Conservation (phyloP, 2,329 filamentous ascomycete species). For the Clonostachys sp. region DNA sequence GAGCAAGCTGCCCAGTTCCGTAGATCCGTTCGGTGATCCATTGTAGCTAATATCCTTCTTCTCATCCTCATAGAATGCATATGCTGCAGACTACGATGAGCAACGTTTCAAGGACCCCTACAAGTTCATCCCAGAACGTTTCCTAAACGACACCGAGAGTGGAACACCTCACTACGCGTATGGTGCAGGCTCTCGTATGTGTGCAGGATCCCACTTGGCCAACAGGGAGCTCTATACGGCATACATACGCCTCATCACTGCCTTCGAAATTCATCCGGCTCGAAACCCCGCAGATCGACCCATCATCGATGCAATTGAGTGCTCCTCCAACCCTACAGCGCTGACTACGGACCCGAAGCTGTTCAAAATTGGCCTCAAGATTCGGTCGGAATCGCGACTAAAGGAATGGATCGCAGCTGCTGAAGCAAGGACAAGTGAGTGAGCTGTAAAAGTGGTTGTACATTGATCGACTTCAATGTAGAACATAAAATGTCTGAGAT, state of each 20-base stretch:
- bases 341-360: constrained; percentile 58
- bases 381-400: constrained; percentile 38
- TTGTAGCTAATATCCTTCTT: neutral
- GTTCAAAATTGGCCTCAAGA: constrained; percentile 53
- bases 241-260: constrained; percentile 52
- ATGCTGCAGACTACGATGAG: constrained; percentile 69
- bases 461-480: too few species aligned
- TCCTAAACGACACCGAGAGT: constrained; percentile 48
- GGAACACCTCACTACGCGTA: constrained; percentile 60
- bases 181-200: constrained; percentile 60
- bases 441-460: neutral
- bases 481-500: too few species aligned
- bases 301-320: constrained; percentile 51
- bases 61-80: constrained; percentile 52
- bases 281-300: constrained; percentile 40
- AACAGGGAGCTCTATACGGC: constrained; percentile 60
- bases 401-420: constrained; percentile 47
- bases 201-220: constrained; percentile 57
- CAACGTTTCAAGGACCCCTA: constrained; percentile 60
- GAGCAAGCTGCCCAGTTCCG: neutral
- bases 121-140: constrained; percentile 67
- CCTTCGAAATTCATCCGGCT: constrained; percentile 49
- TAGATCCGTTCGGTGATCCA: neutral
- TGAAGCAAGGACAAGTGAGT: constrained; percentile 22
- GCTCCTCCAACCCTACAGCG: constrained; percentile 50